These are phyloP conservation scores for Coemansia sp. DNA, from an alignment of 371 early-diverging fungal species.

Conservation along the genomic window DNA sequence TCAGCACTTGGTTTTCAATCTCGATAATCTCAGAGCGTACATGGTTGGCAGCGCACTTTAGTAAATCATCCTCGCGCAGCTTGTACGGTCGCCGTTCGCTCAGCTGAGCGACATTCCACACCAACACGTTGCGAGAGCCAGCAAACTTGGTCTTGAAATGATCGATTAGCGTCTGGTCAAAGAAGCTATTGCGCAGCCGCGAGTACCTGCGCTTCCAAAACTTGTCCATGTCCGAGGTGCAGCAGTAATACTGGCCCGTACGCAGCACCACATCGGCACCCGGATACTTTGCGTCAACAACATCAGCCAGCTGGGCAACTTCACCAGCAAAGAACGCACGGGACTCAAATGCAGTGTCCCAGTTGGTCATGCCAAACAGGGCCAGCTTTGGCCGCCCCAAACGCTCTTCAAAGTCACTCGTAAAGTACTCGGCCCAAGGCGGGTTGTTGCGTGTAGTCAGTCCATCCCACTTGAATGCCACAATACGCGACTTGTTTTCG, in stretches of 20 bases:
- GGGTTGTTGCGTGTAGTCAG: slow-evolving; percentile 55
- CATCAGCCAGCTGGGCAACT: slow-evolving; percentile 37
- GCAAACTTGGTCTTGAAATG: slow-evolving; percentile 39
- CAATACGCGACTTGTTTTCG: slow-evolving; percentile 20
- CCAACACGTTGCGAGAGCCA: slow-evolving; percentile 7
- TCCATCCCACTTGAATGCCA: slow-evolving; percentile 57
- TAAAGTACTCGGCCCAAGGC: slow-evolving; percentile 48
- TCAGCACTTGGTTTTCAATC: slow-evolving; percentile 16
- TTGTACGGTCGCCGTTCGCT: slow-evolving; percentile 6
- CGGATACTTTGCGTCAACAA: slow-evolving; percentile 46
- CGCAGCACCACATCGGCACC: slow-evolving; percentile 53
- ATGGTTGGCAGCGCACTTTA: slow-evolving; percentile 14
- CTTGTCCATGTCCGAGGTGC: slow-evolving; percentile 52
- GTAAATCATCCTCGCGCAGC: neutral
- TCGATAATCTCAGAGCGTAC: slow-evolving; percentile 13
- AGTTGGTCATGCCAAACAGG: slow-evolving; percentile 56
- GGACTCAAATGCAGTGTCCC: slow-evolving; percentile 57
- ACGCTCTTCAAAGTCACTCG: slow-evolving; percentile 8
- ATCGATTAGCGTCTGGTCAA: slow-evolving; percentile 41
- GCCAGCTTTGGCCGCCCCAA: slow-evolving; percentile 31
- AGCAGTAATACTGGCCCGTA: slow-evolving; percentile 59
- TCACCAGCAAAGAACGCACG: slow-evolving; percentile 43
- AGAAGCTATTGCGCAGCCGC: slow-evolving; percentile 50
- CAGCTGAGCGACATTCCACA: slow-evolving; percentile 13
- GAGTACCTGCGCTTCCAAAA: slow-evolving; percentile 52